Percentiles rank a stretch among this genome's conserved stretches.
Conservation (phyloP, 352 stramenopile species). For the Phytophthora agathidicida region DNA sequence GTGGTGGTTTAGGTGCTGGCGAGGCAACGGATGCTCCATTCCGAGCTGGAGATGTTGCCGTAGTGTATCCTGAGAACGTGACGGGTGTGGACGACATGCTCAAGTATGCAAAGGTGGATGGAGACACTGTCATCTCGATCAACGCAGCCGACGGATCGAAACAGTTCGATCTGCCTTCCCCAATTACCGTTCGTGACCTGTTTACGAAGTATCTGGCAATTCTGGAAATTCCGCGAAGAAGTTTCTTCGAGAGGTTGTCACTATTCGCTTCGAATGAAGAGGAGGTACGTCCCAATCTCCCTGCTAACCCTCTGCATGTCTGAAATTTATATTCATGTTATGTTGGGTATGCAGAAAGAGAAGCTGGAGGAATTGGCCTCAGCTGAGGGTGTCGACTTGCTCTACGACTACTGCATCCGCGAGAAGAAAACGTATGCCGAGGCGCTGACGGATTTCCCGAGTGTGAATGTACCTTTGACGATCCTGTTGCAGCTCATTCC, state of each 20-base stretch:
- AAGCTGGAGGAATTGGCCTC: constrained; percentile 92
- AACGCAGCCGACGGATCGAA: constrained; percentile 46
- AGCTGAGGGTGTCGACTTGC: constrained; percentile 88
- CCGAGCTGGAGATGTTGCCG: constrained; percentile 69
- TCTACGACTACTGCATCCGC: constrained; percentile 94
- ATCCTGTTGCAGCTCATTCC: constrained; percentile 89
- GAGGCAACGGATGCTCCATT: constrained; percentile 34
- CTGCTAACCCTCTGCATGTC: background rate
- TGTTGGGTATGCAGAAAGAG: constrained; percentile 61
- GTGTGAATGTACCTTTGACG: constrained; percentile 63
- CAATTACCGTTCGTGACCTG: constrained; percentile 61
- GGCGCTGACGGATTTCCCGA: constrained; percentile 87
- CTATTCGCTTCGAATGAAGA: constrained; percentile 82
- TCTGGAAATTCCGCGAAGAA: constrained; percentile 80
- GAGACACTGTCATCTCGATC: constrained; percentile 55
- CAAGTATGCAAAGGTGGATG: constrained; percentile 48
- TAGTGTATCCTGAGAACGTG: constrained; percentile 84
- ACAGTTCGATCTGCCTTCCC: constrained; percentile 61
- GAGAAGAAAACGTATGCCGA: constrained; percentile 93
- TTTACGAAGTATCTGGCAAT: constrained; percentile 90
- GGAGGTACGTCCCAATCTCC: constrained; percentile 53
- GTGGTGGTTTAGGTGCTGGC: background rate
- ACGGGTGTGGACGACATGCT: constrained; percentile 73
- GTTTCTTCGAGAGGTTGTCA: constrained; percentile 89
- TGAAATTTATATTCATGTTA: constrained; percentile 6